Percentiles rank a stretch among this genome's conserved stretches.
Conservation (phyloP, 129 eudicot species). For the Gnaphalium uliginosum region DNA sequence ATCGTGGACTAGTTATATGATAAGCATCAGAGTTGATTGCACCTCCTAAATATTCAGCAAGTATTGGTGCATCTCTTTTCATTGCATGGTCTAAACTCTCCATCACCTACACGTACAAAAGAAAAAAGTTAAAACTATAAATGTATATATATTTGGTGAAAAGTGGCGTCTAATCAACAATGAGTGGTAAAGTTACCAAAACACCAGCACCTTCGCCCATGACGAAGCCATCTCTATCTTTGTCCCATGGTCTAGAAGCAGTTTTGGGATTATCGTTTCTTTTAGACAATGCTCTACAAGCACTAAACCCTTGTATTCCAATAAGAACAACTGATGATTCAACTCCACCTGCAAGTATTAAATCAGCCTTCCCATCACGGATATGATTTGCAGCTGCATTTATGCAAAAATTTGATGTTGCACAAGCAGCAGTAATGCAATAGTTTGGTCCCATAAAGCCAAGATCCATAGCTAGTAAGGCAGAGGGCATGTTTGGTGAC, state of each 20-base stretch:
- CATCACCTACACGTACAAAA: constrained; percentile 13
- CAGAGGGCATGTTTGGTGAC: background rate
- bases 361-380: constrained; percentile 2
- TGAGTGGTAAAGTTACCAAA: background rate
- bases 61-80: constrained; percentile 25
- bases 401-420: constrained; percentile 1
- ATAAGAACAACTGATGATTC: background rate
- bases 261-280: background rate
- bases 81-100: constrained; percentile 30
- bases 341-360: background rate
- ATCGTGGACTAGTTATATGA: constrained; percentile 16
- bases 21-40: constrained; percentile 21
- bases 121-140: background rate
- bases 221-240: constrained; percentile 12
- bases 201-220: constrained; percentile 1
- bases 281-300: constrained; percentile 1
- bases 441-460: constrained; percentile 3
- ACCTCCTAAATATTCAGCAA: constrained; percentile 25
- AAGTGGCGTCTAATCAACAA: background rate
- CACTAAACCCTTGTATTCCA: background rate
- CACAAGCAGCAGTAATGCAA: background rate
- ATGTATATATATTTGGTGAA: background rate
- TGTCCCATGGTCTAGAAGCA: constrained; percentile 10
- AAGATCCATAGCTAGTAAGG: constrained; percentile 1
- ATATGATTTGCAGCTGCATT: background rate